Evolutionary conservation across 345 rosid species (phyloP).

Genomic region (Isatis tinctoria): DNA sequence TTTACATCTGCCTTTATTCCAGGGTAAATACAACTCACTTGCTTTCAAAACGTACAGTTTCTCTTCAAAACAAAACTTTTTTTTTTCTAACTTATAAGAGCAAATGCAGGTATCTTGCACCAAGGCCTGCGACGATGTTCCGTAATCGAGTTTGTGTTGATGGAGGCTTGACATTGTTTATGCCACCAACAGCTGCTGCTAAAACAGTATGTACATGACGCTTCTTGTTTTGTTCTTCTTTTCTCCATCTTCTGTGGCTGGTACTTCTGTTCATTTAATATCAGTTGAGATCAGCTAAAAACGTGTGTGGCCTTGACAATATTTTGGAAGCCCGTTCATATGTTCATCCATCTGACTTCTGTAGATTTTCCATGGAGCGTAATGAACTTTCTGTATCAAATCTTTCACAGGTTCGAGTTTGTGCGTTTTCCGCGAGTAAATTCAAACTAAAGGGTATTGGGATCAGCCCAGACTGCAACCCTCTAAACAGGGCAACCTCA

Average conservation of each 20-base stretch:
- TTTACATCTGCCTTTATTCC: slow-evolving; percentile 90
- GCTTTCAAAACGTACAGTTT: not conserved
- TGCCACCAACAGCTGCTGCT: slow-evolving; percentile 95
- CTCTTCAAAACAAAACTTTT: not conserved
- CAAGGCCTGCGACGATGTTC: slow-evolving; percentile 82
- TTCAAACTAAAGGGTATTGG: slow-evolving; percentile 71
- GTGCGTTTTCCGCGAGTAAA: slow-evolving; percentile 72
- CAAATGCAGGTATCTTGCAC: slow-evolving; percentile 84
- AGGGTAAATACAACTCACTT: slow-evolving; percentile 45
- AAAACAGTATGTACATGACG: slow-evolving; percentile 53
- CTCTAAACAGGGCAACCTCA: slow-evolving; percentile 56
- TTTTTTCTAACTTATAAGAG: not conserved
- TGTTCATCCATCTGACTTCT: not conserved
- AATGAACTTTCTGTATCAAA: not conserved
- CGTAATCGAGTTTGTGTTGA: slow-evolving; percentile 84
- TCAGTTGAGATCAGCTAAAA: not conserved
- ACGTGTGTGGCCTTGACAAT: not conserved
- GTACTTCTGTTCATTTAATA: not conserved
- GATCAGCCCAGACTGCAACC: slow-evolving; percentile 91
- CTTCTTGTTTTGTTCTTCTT: slow-evolving; percentile 1
- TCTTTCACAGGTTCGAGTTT: slow-evolving; percentile 60
- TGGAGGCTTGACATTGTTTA: slow-evolving; percentile 92
- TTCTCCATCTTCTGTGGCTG: not conserved
- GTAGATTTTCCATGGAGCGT: not conserved
- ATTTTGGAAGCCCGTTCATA: not conserved